These are phyloP conservation scores for Saccharomyces hybrid DNA, from an alignment of 1,139 yeast species.

Conservation along the genomic window DNA sequence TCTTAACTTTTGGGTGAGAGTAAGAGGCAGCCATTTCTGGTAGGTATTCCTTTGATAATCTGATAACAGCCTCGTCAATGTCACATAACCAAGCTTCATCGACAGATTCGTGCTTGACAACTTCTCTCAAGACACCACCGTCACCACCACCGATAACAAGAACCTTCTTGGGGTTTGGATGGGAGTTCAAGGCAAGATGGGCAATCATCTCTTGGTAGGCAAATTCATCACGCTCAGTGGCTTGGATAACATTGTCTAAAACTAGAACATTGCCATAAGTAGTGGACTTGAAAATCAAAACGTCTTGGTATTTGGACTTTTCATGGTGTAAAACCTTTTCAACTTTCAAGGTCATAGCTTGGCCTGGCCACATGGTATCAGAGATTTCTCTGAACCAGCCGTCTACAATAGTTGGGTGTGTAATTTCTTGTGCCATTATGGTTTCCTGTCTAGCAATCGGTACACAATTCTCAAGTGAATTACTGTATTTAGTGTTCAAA, in stretches of 20 bases:
- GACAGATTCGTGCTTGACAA: conserved; percentile 74
- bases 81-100: conserved; percentile 87
- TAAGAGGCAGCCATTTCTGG: conserved; percentile 80
- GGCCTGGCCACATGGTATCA: conserved; percentile 89
- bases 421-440: conserved; percentile 37
- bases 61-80: conserved; percentile 84
- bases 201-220: conserved; percentile 94
- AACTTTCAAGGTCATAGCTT: conserved; percentile 80
- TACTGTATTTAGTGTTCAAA: neutral
- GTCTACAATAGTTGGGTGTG: conserved; percentile 63
- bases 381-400: conserved; percentile 92
- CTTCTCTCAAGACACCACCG: conserved; percentile 91
- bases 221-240: conserved; percentile 90
- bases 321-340: conserved; percentile 74
- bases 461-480: neutral
- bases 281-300: conserved; percentile 77
- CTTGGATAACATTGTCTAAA: conserved; percentile 85
- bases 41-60: conserved; percentile 71
- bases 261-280: conserved; percentile 88
- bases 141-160: conserved; percentile 95
- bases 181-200: conserved; percentile 81
- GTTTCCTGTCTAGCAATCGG: neutral
- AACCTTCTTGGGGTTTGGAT: conserved; percentile 83
- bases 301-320: conserved; percentile 81
- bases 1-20: conserved; percentile 71